These are phyloP conservation scores for Conticribra weissflogii DNA, from an alignment of 108 stramenopile genomes.

Conservation along the genomic window DNA sequence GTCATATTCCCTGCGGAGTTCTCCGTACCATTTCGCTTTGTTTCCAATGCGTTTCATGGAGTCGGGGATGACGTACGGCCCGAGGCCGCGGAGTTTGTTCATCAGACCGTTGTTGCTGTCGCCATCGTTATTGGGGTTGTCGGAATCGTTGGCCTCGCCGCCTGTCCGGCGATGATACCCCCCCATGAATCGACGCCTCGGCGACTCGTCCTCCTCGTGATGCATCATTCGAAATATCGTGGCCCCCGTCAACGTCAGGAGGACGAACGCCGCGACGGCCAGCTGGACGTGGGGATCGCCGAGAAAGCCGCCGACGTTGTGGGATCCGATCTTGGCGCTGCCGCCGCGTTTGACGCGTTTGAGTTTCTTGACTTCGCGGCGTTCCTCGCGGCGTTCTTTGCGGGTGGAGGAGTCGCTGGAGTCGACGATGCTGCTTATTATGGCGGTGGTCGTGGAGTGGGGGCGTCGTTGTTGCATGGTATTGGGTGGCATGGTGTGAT, in stretches of 20 bases:
- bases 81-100: slow-evolving; percentile 23
- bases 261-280: slow-evolving; percentile 17
- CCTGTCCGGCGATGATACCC: too few relatives aligned
- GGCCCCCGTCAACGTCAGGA: slow-evolving; percentile 24
- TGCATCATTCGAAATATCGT: slow-evolving; percentile 12
- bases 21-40: slow-evolving; percentile 57
- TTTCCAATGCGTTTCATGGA: slow-evolving; percentile 65
- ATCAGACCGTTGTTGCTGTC: slow-evolving; percentile 10
- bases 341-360: not conserved
- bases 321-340: not conserved
- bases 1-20: slow-evolving; percentile 61
- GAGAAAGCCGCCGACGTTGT: not conserved
- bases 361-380: slow-evolving; percentile 42
- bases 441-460: slow-evolving; percentile 24
- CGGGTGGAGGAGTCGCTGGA: slow-evolving; percentile 19
- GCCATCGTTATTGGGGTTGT: not conserved
- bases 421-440: not conserved
- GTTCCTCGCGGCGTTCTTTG: slow-evolving; percentile 47
- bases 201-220: not conserved
- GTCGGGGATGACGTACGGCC: slow-evolving; percentile 60
- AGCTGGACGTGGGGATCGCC: slow-evolving; percentile 13
- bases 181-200: too few relatives aligned
- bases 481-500: slow-evolving; percentile 21
- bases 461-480: slow-evolving; percentile 51
- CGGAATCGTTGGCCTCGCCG: not conserved